Evolutionary conservation across 257 asterid species (phyloP), one percentile per base, ranked within the genome.

Genomic region (Primulina huaijiensis): DNA sequence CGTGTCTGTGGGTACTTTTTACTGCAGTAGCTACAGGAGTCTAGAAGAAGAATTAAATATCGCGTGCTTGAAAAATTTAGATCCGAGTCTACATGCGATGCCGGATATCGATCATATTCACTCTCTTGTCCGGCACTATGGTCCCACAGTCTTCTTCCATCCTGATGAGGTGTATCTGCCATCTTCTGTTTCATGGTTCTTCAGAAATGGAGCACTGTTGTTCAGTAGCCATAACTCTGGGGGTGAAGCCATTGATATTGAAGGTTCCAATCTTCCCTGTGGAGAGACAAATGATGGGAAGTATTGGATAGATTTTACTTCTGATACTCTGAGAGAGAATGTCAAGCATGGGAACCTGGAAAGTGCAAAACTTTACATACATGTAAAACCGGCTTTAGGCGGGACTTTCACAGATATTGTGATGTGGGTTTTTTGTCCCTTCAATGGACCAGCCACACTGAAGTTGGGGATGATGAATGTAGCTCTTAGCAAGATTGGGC

Each of bases 371-470:
- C 89, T 93, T 60, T 93, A 93, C 69, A 75, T 87, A 8, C 99
- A 93, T 65, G 90, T 90, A 46, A 93, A 93, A 80, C 92, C 97
- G 3, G 96, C 99, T 50, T 62, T 80, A 5, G 99, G 97, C 6
- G 97, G 99, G 68, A 87, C 90, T 59, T 90, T 82, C 75, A 90
- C 99, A 1, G 99, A 93, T 83, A 70, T 87, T 29, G 99, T 67
- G 14, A 84, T 90, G 92, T 90, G 97, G 99, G 81, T 93, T 0
- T 92, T 92, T 79, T 84, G 90, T 74, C 98, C 98, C 25, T 92
- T 92, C 76, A 92, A 92, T 17, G 98, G 98, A 61, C 94, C 96
- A 0, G 96, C 87, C 33, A 92, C 88, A 6, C 43, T 92, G 68
- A 89, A 89, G 75, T 64, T 89, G 40, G 96, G 96, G 57, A 35